Percentiles rank a stretch among this genome's conserved stretches.
Conservation (phyloP, 768 basidiomycete genomes). For the Hydnomerulius pinastri region DNA sequence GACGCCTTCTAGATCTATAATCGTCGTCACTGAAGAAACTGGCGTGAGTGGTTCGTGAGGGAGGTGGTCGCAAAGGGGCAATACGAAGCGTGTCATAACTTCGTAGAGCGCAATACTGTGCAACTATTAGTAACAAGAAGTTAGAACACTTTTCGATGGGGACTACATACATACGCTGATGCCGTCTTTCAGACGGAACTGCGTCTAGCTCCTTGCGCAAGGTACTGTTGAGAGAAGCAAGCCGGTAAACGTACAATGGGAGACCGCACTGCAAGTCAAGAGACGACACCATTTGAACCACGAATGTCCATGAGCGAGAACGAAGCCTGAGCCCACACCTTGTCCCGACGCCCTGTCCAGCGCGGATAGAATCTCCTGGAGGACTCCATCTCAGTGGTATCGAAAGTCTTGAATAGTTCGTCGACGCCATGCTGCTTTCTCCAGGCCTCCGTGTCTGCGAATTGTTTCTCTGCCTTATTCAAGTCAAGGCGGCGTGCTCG, state of each 20-base stretch:
- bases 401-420: conserved; percentile 62
- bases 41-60: conserved; percentile 56
- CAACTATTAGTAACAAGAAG: background rate
- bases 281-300: background rate
- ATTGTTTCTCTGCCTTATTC: conserved; percentile 67
- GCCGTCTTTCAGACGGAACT: conserved; percentile 53
- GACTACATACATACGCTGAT: conserved; percentile 70
- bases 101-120: conserved; percentile 66
- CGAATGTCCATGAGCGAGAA: background rate
- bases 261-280: conserved; percentile 51
- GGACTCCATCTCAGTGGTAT: conserved; percentile 57
- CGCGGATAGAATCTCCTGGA: conserved; percentile 71
- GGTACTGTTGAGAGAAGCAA: conserved; percentile 55
- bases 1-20: conserved; percentile 71
- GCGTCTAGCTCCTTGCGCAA: conserved; percentile 63
- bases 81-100: conserved; percentile 60
- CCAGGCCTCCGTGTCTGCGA: conserved; percentile 70
- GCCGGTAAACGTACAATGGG: conserved; percentile 75
- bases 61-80: conserved; percentile 63
- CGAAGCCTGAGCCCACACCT: conserved; percentile 43
- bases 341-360: conserved; percentile 80
- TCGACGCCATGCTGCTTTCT: conserved; percentile 60
- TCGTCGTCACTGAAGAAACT: conserved; percentile 61
- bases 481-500: conserved; percentile 74
- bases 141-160: background rate